Evolutionary conservation across 2,329 filamentous ascomycete species (phyloP).

Genomic region (Paecilomyces niveus): DNA sequence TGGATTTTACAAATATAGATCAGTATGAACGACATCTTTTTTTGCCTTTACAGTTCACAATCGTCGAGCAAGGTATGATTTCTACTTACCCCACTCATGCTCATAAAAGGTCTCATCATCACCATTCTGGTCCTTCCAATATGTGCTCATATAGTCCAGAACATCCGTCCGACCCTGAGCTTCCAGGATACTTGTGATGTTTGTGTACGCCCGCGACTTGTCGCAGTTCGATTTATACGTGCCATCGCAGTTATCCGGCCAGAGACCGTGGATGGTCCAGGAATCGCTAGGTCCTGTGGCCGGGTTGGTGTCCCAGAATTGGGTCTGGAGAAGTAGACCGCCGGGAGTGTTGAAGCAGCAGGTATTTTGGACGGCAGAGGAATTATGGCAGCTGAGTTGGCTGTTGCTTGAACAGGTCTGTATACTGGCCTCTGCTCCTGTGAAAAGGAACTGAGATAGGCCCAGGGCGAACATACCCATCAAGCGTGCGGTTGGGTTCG

Average conservation of each 20-base stretch:
- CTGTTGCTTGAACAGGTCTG: constrained; percentile 25
- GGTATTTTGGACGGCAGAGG: constrained; percentile 39
- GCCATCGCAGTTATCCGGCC: constrained; percentile 51
- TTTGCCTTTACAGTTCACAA: no score
- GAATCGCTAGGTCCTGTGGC: constrained; percentile 47
- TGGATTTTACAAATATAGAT: background rate
- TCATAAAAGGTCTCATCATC: constrained; percentile 56
- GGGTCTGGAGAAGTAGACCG: constrained; percentile 50
- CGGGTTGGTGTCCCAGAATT: constrained; percentile 55
- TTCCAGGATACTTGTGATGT: constrained; percentile 50
- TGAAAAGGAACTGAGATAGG: background rate
- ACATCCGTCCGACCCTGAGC: constrained; percentile 44
- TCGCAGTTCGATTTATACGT: constrained; percentile 53
- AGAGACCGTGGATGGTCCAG: constrained; percentile 54
- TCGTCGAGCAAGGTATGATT: background rate
- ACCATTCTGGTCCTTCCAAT: constrained; percentile 53
- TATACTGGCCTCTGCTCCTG: constrained; percentile 12
- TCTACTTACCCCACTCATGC: constrained; percentile 53
- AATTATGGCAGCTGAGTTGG: constrained; percentile 51
- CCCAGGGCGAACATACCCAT: background rate
- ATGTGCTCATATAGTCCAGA: constrained; percentile 52
- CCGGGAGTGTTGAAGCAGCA: constrained; percentile 56
- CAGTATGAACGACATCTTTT: no score
- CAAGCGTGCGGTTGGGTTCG: background rate
- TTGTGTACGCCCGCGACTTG: constrained; percentile 45